phyloP scores from a whole-genome alignment of 495 filamentous ascomycete species.

The Daldinia childiae region DNA sequence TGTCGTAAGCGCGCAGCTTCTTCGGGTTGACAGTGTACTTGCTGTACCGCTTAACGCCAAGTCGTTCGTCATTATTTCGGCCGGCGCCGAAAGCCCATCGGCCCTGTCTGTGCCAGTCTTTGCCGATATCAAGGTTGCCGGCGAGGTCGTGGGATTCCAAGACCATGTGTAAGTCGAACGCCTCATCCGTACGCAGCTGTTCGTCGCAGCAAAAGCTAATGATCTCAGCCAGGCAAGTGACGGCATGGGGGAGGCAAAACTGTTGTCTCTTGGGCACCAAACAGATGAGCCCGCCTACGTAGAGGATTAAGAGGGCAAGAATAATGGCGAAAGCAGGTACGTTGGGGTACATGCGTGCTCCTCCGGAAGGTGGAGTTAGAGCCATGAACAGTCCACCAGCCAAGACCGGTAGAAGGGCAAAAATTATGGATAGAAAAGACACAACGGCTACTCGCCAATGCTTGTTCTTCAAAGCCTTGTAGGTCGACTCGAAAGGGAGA shows the following conservation, averaged over 20 bases:
- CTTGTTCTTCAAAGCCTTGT: conserved; percentile 67
- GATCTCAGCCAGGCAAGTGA: conserved; percentile 76
- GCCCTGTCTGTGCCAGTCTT: conserved; percentile 47
- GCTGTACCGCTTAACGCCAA: conserved; percentile 52
- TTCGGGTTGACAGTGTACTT: conserved; percentile 52
- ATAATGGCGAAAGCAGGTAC: conserved; percentile 75
- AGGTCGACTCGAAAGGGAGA: conserved; percentile 69
- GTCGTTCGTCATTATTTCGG: conserved; percentile 42
- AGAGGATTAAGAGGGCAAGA: conserved; percentile 72
- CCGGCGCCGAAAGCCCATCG: conserved; percentile 52
- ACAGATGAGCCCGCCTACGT: conserved; percentile 60
- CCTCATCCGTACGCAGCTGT: conserved; percentile 71
- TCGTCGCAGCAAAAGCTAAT: conserved; percentile 77
- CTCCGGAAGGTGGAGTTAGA: conserved; percentile 63
- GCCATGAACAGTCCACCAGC: conserved; percentile 85
- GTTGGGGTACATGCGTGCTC: conserved; percentile 73
- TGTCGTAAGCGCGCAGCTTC: conserved; percentile 40
- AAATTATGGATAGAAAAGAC: conserved; percentile 70
- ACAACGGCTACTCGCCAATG: conserved; percentile 78
- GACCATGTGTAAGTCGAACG: conserved; percentile 57
- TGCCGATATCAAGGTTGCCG: conserved; percentile 47
- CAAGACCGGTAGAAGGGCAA: conserved; percentile 75
- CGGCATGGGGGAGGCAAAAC: conserved; percentile 74
- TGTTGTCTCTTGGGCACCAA: conserved; percentile 64
- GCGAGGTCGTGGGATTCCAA: conserved; percentile 44